A percentile compares a stretch with the other conserved stretches of the same genome.
phyloP scores from a whole-genome alignment of 1,284 basidiomycete species.

The Sporisorium iseilematis-ciliati region DNA sequence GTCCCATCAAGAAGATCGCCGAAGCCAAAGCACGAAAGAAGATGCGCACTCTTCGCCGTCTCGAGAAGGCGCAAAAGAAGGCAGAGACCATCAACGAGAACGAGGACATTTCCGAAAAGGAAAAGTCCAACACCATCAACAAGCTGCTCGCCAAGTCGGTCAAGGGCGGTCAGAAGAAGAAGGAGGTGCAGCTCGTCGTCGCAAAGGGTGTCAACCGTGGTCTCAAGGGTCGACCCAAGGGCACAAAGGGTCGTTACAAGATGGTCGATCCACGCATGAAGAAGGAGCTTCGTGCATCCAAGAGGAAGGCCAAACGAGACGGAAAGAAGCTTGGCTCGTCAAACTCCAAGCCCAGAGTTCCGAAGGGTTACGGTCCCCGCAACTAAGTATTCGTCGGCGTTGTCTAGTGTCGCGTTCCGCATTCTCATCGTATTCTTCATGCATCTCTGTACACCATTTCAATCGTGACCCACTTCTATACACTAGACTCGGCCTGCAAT shows the following conservation, averaged over 20 bases:
- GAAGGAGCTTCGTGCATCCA: slow-evolving; percentile 68
- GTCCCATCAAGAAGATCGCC: slow-evolving; percentile 98
- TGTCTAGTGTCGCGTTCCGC: neutral
- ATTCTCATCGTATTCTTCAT: neutral
- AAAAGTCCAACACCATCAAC: slow-evolving; percentile 93
- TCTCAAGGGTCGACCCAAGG: slow-evolving; percentile 91
- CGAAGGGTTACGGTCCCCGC: slow-evolving; percentile 60
- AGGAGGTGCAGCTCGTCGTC: slow-evolving; percentile 88
- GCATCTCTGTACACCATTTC: slow-evolving; percentile 17
- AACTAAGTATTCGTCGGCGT: slow-evolving; percentile 18
- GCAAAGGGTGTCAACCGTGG: slow-evolving; percentile 91
- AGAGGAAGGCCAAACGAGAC: slow-evolving; percentile 61
- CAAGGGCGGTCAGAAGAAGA: slow-evolving; percentile 76
- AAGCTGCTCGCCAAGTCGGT: slow-evolving; percentile 82
- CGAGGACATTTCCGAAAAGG: slow-evolving; percentile 79
- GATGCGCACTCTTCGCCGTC: slow-evolving; percentile 82
- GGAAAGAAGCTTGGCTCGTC: slow-evolving; percentile 66
- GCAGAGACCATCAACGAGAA: slow-evolving; percentile 94
- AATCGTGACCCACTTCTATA: neutral
- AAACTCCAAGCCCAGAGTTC: slow-evolving; percentile 46
- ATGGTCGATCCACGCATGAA: slow-evolving; percentile 69
- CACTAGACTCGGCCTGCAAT: too few relatives aligned
- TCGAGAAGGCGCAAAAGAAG: slow-evolving; percentile 95
- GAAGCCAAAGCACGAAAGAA: slow-evolving; percentile 99
- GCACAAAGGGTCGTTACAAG: slow-evolving; percentile 81